Evolutionary conservation across 805 yeast species (phyloP).

Genomic region (Nakazawaea holstii): DNA sequence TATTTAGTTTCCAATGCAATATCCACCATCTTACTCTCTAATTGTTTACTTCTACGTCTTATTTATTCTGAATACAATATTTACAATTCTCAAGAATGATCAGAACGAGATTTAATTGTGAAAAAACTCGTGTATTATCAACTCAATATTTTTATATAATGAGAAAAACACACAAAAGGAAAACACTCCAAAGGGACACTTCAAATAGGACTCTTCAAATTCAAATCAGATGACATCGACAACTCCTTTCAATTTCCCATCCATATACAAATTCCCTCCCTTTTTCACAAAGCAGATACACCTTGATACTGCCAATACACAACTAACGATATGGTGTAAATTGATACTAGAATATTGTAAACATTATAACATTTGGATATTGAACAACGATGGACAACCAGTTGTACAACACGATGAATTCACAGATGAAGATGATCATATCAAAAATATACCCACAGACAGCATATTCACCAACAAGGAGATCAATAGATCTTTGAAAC

Average conservation of each 20-base stretch:
- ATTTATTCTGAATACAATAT: no score
- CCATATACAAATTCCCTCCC: constrained; percentile 79
- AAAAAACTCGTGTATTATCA: no score
- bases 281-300: constrained; percentile 88
- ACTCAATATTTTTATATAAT: background rate
- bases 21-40: background rate
- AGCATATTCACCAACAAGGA: constrained; percentile 44
- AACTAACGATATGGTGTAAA: constrained; percentile 71
- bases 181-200: background rate
- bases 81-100: background rate
- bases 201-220: no score
- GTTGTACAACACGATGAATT: constrained; percentile 16
- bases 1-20: constrained; percentile 15
- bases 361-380: constrained; percentile 47
- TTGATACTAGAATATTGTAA: constrained; percentile 60
- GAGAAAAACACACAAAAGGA: background rate
- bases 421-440: constrained; percentile 15
- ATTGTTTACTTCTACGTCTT: no score
- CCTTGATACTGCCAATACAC: constrained; percentile 69
- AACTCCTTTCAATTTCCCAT: constrained; percentile 32
- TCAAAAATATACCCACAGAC: constrained; percentile 7
- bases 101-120: no score
- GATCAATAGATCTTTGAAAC: constrained; percentile 49
- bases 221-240: no score
- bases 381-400: constrained; percentile 33